Evolutionary conservation across 108 stramenopile genomes (phyloP), one percentile per base, ranked within the genome.

Genomic region (Cyclotella cryptica): DNA sequence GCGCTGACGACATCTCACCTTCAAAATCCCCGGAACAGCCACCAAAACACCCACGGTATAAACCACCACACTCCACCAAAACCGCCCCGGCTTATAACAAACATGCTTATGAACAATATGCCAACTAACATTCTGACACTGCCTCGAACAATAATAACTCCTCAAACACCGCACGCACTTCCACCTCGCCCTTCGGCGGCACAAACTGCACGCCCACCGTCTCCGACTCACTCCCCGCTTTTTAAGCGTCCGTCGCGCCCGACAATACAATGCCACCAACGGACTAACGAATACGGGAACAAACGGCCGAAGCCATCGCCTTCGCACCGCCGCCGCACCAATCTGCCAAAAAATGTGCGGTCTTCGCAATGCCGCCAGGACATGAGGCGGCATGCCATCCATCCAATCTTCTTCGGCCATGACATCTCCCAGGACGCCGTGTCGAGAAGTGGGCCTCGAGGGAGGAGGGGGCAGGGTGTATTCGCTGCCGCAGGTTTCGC

Each of bases 101-200:
- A 96, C 87, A 74, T 96, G 93, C 84, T 96, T 96, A 79, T 96
- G 96, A 39, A 94, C 89, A 79, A 96, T 92, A 70, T 96, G 96
- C 96, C 96, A 96, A 51, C 90, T 90, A 18, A 96, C 93, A 83
- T 96, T 96, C 75, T 96, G 95, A 75, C 96, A 96, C 54, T 96
- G 93, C 26, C 96, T 69, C 43, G 90, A 91, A 83, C 96, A 96
- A 66, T 96, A 96, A 66, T 96, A 96, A 55, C 88, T 89, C 21
- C 96, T 85, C 43, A 96, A 85, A 65, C 96, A 96, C 10, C 96
- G 84, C 26, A 96, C 96, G 57, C 96, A 96, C 86, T 96, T 96
- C 96, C 96, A 96, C 41, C 93, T 69, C 27, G 96, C 96, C 43
- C 96, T 72, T 19, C 93, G 81, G 4, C 91, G 88, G 74, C 96